These are phyloP conservation scores for Fusarium graminum DNA, from an alignment of 2,329 filamentous ascomycete species.

Conservation along the genomic window DNA sequence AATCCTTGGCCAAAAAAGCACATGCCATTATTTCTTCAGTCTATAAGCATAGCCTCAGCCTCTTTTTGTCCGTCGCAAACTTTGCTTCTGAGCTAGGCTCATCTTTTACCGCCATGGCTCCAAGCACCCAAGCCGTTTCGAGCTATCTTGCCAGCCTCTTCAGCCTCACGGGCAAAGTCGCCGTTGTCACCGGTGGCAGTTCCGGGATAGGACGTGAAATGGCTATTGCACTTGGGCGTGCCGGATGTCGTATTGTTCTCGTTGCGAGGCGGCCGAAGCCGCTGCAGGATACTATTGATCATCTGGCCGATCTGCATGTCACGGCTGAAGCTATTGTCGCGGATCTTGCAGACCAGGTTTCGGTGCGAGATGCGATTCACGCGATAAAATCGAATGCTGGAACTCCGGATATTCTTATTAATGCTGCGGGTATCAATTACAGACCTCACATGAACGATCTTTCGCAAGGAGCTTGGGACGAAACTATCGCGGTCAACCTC, in stretches of 20 bases:
- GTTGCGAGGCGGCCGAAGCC: conserved; percentile 49
- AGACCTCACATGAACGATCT: conserved; percentile 51
- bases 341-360: conserved; percentile 36
- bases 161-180: conserved; percentile 49
- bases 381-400: conserved; percentile 44
- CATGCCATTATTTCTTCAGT: background rate
- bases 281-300: conserved; percentile 42
- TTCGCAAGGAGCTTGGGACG: conserved; percentile 50
- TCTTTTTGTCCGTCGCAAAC: background rate
- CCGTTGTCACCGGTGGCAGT: conserved; percentile 53
- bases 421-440: conserved; percentile 51
- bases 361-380: conserved; percentile 31
- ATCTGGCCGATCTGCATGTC: conserved; percentile 46
- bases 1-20: conserved; percentile 3
- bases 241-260: conserved; percentile 51
- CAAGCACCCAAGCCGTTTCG: conserved; percentile 16
- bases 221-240: conserved; percentile 48
- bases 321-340: conserved; percentile 41
- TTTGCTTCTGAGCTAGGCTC: background rate
- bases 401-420: conserved; percentile 52
- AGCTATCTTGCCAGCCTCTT: conserved; percentile 50
- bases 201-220: conserved; percentile 54
- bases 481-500: conserved; percentile 52
- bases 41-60: background rate
- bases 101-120: conserved; percentile 29